These are phyloP conservation scores for Ordospora pajunii DNA, from an alignment of 371 early-diverging fungal species.

Conservation along the genomic window DNA sequence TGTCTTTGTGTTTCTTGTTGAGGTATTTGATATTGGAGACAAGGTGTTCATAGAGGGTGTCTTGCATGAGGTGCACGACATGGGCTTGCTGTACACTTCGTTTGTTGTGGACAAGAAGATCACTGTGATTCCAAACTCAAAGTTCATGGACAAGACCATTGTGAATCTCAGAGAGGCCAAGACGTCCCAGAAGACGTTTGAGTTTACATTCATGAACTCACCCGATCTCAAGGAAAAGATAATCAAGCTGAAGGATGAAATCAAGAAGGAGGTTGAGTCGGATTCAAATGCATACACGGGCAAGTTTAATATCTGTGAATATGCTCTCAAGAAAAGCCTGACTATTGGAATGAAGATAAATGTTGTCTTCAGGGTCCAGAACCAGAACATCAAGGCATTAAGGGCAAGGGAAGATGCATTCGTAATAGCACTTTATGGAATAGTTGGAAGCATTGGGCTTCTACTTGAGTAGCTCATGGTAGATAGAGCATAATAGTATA, in stretches of 20 bases:
- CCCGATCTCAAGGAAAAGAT: conserved; percentile 19
- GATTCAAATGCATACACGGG: conserved; percentile 19
- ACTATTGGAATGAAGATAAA: conserved; percentile 18
- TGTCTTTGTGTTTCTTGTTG: conserved; percentile 50
- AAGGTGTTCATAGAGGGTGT: conserved; percentile 29
- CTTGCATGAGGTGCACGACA: conserved; percentile 36
- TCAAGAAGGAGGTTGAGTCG: conserved; percentile 1
- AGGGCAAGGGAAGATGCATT: conserved; percentile 37
- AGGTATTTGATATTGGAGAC: conserved; percentile 57
- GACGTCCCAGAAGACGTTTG: conserved; percentile 16
- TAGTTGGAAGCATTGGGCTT: conserved; percentile 28
- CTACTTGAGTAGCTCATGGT: conserved; percentile 9
- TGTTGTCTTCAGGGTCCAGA: conserved; percentile 21
- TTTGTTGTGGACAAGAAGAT: conserved; percentile 18
- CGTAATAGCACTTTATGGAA: conserved; percentile 13
- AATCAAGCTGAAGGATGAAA: background rate
- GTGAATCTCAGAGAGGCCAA: conserved; percentile 41
- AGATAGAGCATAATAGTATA: no score
- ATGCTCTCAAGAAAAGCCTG: background rate
- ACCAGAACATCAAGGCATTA: conserved; percentile 10
- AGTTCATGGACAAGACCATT: conserved; percentile 31
- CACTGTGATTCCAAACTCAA: conserved; percentile 32
- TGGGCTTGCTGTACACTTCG: conserved; percentile 46
- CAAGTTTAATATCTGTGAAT: conserved; percentile 17
- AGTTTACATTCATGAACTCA: conserved; percentile 6